Evolutionary conservation across 805 yeast genomes (phyloP), one percentile per base, ranked within the genome.

Genomic region (Wickerhamiella kurtzmanii): DNA sequence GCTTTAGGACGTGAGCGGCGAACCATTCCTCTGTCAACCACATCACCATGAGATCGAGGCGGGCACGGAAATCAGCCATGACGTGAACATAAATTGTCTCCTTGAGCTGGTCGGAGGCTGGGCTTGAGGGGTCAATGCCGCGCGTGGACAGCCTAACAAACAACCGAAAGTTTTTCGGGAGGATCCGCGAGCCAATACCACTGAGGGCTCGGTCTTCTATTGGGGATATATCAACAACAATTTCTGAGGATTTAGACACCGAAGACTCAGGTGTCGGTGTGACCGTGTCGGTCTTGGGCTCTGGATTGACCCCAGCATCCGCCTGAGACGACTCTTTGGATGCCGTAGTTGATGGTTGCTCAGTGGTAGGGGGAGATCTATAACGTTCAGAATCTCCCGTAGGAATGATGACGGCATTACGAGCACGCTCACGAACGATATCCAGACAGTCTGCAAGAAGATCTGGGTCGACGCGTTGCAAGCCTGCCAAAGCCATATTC

Each of bases 11-110:
- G 9, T 56, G 53, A 57, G 80, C 83, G 43, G 76, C 69, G 64
- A 76, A 79, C 94, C 96, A 92, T 62, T 92, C 98, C 64, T 92
- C 98, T 57, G 82, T 88, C 47, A 92, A 66, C 99, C 99, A 92
- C 52, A 82, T 87, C 36, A 89, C 77, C 17, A 86, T 78, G 35
- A 80, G 64, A 49, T 84, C 94, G 11, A 88, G 71, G 35, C 89
- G 69, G 8, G 68, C 70, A 47, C 81, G 81, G 55, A 88, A 78
- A 58, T 82, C 84, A 9, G 73, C 79, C 56, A 84, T 69, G 47
- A 86, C 79, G 59, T 81, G 83, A 16, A 79, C 77, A 50, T 81
- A 80, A 9, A 92, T 65, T 19, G 85, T 75, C 19, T 74, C 76
- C 54, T 96, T 71, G 11, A 89, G 75, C 50, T 77, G 60, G 46